Evolutionary conservation across 352 stramenopile species (phyloP).

Genomic region (Pythium oligandrum): DNA sequence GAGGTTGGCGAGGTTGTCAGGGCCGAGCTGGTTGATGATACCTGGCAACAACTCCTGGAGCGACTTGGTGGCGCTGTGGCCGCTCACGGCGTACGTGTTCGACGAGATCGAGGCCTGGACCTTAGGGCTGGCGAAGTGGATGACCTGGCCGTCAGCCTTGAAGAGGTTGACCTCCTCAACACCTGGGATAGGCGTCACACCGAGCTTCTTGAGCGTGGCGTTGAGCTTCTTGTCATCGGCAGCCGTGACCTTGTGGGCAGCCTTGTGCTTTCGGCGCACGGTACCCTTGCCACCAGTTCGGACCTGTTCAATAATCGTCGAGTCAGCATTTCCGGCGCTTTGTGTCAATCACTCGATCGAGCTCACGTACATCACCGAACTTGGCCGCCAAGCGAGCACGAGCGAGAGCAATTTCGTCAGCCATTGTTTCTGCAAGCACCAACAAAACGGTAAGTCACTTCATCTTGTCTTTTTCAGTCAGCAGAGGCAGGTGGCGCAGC

Average conservation of each 20-base stretch:
- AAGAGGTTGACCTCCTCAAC: slow-evolving; percentile 99
- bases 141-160: slow-evolving; percentile 98
- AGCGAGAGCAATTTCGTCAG: slow-evolving; percentile 87
- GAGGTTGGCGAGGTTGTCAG: slow-evolving; percentile 95
- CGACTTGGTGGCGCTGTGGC: slow-evolving; percentile 94
- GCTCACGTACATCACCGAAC: slow-evolving; percentile 61
- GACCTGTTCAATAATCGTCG: slow-evolving; percentile 24
- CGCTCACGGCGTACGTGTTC: slow-evolving; percentile 98
- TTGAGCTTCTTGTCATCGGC: slow-evolving; percentile 98
- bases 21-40: slow-evolving; percentile 98
- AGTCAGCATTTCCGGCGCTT: not conserved
- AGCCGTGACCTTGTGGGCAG: slow-evolving; percentile 88
- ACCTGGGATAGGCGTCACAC: slow-evolving; percentile 96
- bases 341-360: not conserved
- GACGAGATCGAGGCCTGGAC: slow-evolving; percentile 96
- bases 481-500: too few species aligned
- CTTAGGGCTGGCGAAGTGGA: slow-evolving; percentile 98
- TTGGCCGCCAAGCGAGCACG: slow-evolving; percentile 83
- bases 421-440: slow-evolving; percentile 46
- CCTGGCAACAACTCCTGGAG: slow-evolving; percentile 96
- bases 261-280: slow-evolving; percentile 96
- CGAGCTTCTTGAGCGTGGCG: slow-evolving; percentile 97
- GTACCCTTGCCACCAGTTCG: slow-evolving; percentile 95
- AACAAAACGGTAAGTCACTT: slow-evolving; percentile 3
- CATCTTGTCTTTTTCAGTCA: too few species aligned